Base-by-base conservation (phyloP, 495 filamentous ascomycete genomes). In the Hypoxylon fragiforme region DNA sequence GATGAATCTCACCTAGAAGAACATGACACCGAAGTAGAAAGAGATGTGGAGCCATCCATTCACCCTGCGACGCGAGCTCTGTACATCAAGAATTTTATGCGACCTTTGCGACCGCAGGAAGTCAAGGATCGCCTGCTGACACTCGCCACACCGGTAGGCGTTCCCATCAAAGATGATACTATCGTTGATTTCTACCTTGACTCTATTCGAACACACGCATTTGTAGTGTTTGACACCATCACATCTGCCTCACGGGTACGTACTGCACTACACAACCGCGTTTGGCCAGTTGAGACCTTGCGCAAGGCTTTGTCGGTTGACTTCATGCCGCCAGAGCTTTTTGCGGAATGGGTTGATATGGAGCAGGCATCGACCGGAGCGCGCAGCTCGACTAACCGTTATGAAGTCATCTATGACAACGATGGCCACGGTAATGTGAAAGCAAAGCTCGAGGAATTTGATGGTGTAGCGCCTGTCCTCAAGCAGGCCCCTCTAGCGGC, bases 11-110 rank as follows among this genome's bases (percentile, higher is more conserved):
- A 66, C 48, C 35, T 70, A 76, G 43, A 82, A 78, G 48, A 72
- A 50, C 19, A 54, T 19, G 32, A 60, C 28, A 39, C 50, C 21
- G 63, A 72, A 19, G 60, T 66, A 46, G 70, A 72, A 16, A 60
- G 61, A 47, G 59, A 74, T 16, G 77, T 87, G 21, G 74, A 76
- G 37, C 86, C 91, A 8, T 83, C 92, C 3, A 70, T 88, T 19
- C 94, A 97, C 72, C 82, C 87, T 8, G 90, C 90, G 1, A 98
- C 94, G 4, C 67, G 86, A 24, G 85, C 90, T 32, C 76, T 98
- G 39, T 98, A 97, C 73, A 95, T 98, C 63, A 86, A 87, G 61
- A 84, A 95, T 59, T 81, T 98, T 37, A 91, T 95, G 85, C 83
- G 94, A 34, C 94, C 94, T 12, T 76, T 98, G 7, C 87, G 87